Evolutionary conservation across 208 protist species (phyloP).

Genomic region (Crithidia mellificae): DNA sequence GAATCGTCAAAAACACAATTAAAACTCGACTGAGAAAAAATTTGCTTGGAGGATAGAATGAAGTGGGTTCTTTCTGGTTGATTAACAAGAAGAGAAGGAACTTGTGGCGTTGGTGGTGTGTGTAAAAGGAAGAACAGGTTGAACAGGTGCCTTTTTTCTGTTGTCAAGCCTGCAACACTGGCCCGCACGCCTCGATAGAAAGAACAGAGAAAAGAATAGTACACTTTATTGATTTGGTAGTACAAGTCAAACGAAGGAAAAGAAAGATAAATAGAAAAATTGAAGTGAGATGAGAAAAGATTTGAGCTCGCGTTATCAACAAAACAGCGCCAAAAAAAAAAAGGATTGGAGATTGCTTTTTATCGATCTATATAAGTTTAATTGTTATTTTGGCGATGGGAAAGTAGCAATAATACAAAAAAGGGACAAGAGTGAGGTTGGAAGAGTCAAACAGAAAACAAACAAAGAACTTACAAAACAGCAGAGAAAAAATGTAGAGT

Average conservation of each 20-base stretch:
- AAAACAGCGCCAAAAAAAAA: constrained; percentile 5
- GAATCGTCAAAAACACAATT: no score
- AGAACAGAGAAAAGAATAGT: background rate
- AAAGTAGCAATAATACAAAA: no score
- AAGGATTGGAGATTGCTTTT: background rate
- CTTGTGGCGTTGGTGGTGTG: background rate
- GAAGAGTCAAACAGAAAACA: no score
- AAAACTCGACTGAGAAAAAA: no score
- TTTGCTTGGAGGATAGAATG: background rate
- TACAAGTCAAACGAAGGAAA: background rate
- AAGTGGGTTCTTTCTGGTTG: background rate
- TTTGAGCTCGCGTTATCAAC: no score
- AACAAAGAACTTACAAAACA: no score
- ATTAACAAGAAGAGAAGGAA: background rate
- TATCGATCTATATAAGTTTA: no score
- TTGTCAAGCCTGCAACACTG: background rate
- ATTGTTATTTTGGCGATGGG: no score
- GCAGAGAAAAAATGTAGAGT: no score
- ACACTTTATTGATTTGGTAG: background rate
- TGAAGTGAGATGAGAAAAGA: background rate
- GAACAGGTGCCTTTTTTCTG: background rate
- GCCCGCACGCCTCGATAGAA: background rate
- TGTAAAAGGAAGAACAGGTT: background rate
- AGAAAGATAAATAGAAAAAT: constrained; percentile 12
- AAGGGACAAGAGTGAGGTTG: no score